Evolutionary conservation across 305 asterid species (phyloP).

Genomic region (Vinca major): DNA sequence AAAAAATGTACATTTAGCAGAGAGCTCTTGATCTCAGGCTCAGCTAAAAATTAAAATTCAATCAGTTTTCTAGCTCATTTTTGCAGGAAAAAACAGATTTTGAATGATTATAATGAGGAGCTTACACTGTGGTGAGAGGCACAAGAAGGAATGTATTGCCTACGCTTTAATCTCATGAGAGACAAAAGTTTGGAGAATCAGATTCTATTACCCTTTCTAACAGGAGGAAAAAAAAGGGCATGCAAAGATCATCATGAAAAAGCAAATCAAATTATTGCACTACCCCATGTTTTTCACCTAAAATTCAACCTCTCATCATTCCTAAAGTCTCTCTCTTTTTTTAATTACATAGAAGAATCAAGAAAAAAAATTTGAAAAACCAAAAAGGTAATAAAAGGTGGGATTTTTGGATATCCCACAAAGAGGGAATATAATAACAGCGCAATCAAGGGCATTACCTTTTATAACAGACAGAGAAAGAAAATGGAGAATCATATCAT

Average conservation of each 20-base stretch:
- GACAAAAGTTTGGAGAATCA: slow-evolving; percentile 25
- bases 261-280: slow-evolving; percentile 40
- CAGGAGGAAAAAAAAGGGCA: slow-evolving; percentile 22
- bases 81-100: background rate
- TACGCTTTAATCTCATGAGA: slow-evolving; percentile 66
- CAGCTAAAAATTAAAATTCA: background rate
- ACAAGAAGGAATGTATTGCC: slow-evolving; percentile 69
- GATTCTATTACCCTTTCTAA: slow-evolving; percentile 24
- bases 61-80: background rate
- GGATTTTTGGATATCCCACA: slow-evolving; percentile 21
- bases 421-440: slow-evolving; percentile 35
- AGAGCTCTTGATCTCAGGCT: background rate
- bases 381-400: slow-evolving; percentile 15
- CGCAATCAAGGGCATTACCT: slow-evolving; percentile 70
- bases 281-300: slow-evolving; percentile 54
- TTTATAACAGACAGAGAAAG: slow-evolving; percentile 22
- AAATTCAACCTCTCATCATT: slow-evolving; percentile 62
- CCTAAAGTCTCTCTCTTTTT: slow-evolving; percentile 11
- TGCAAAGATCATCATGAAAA: slow-evolving; percentile 24
- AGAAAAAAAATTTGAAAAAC: slow-evolving; percentile 20
- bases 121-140: slow-evolving; percentile 66
- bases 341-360: slow-evolving; percentile 3
- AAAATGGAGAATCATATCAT: slow-evolving; percentile 15
- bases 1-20: background rate
- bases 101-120: slow-evolving; percentile 9